Evolutionary conservation across 805 yeast species (phyloP).

Genomic region (Saturnispora bothae): DNA sequence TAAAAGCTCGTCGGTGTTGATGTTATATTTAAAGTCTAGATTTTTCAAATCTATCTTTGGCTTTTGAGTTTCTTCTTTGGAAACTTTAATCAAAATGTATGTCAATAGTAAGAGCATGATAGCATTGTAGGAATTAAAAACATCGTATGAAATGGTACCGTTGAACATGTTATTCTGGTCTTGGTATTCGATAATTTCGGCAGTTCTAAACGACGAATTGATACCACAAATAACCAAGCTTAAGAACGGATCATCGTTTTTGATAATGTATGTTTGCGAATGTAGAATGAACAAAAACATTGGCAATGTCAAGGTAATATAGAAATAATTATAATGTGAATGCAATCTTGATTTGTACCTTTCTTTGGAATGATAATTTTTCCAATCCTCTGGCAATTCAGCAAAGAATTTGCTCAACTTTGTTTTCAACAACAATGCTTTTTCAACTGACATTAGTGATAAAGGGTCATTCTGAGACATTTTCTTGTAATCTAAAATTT

Average conservation of each 20-base stretch:
- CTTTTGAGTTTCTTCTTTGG: slow-evolving; percentile 13
- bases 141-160: slow-evolving; percentile 37
- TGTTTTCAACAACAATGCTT: slow-evolving; percentile 28
- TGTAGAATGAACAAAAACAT: slow-evolving; percentile 31
- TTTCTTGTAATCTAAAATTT: slow-evolving; percentile 31
- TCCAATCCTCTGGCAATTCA: slow-evolving; percentile 25
- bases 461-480: slow-evolving; percentile 30
- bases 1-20: slow-evolving; percentile 22
- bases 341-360: slow-evolving; percentile 34
- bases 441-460: slow-evolving; percentile 30
- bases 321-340: slow-evolving; percentile 32
- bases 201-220: slow-evolving; percentile 29
- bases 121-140: slow-evolving; percentile 34
- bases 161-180: slow-evolving; percentile 30
- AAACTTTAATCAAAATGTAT: slow-evolving; percentile 27
- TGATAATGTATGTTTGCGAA: slow-evolving; percentile 26
- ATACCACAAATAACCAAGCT: slow-evolving; percentile 31
- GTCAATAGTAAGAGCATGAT: slow-evolving; percentile 32
- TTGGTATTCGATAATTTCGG: slow-evolving; percentile 29
- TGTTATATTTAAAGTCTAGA: slow-evolving; percentile 19
- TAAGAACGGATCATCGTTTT: slow-evolving; percentile 34
- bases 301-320: slow-evolving; percentile 34
- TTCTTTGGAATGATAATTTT: slow-evolving; percentile 24
- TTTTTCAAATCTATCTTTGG: slow-evolving; percentile 22
- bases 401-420: slow-evolving; percentile 28